These are phyloP conservation scores for Eucalyptus fibrosa DNA, from an alignment of 345 rosid genomes.

Conservation along the genomic window DNA sequence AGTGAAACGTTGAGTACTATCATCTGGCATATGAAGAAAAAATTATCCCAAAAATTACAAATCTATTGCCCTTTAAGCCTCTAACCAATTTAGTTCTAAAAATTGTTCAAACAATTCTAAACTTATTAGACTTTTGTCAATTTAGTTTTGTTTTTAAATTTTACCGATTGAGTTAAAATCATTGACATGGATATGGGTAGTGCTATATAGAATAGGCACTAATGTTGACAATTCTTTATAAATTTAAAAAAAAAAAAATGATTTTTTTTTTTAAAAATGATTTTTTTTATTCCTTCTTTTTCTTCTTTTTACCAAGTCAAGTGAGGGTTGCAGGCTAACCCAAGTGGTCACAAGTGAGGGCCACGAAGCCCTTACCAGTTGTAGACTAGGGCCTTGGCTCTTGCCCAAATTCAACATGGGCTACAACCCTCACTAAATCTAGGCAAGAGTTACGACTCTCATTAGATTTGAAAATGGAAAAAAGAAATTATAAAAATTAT, in stretches of 20 bases:
- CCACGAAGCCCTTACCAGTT: rapidly evolving
- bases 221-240: neutral
- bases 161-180: neutral
- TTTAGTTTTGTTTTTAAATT: too few species aligned
- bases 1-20: neutral
- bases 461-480: rapidly evolving
- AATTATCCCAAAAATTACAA: too few species aligned
- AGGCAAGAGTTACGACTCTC: rapidly evolving
- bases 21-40: neutral
- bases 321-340: rapidly evolving
- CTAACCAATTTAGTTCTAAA: too few species aligned
- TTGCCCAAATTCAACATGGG: too few species aligned
- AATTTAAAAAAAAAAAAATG: too few species aligned
- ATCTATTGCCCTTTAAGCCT: too few species aligned
- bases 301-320: neutral
- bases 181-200: too few species aligned
- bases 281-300: too few species aligned
- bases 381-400: neutral
- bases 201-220: rapidly evolving
- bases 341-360: neutral
- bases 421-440: rapidly evolving
- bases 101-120: too few species aligned
- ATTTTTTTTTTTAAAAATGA: too few species aligned
- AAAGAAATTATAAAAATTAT: too few species aligned
- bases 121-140: too few species aligned